These are phyloP conservation scores for Penicillium daleae DNA, from an alignment of 495 filamentous ascomycete species.

Conservation along the genomic window DNA sequence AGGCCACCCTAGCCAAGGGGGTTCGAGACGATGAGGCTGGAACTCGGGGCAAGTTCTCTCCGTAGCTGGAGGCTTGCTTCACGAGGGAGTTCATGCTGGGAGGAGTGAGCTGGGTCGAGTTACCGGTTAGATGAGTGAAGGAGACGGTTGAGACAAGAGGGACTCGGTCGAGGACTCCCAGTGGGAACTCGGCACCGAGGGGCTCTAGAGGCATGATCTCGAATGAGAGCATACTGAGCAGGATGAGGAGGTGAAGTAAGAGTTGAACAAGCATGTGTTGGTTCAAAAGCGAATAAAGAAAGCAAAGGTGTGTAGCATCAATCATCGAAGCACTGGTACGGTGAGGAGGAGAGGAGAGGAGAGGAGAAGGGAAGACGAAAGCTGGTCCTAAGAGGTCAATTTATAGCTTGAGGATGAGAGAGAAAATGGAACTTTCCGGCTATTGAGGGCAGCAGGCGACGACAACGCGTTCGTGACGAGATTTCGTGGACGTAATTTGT, in stretches of 20 bases:
- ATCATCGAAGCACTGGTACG: not conserved
- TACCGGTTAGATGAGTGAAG: too few species aligned
- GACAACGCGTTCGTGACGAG: not conserved
- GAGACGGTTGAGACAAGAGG: too few species aligned
- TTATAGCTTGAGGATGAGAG: not conserved
- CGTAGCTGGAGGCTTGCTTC: not conserved
- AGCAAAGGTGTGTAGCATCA: not conserved
- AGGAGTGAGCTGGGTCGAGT: not conserved
- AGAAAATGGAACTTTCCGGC: constrained; percentile 1
- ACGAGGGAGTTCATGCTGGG: not conserved
- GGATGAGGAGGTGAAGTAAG: too few species aligned
- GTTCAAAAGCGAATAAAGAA: not conserved
- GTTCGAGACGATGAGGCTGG: not conserved
- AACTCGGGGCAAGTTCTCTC: not conserved
- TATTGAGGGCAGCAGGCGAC: not conserved
- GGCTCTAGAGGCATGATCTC: too few species aligned
- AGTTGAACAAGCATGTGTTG: too few species aligned
- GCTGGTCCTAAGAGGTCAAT: not conserved
- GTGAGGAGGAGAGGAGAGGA: not conserved
- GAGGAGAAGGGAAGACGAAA: not conserved
- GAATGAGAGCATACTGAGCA: too few species aligned
- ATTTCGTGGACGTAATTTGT: not conserved
- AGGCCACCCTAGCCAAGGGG: too few species aligned
- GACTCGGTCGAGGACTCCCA: too few species aligned
- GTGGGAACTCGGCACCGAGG: too few species aligned